Evolutionary conservation across 345 rosid species (phyloP), one percentile per base, ranked within the genome.

Genomic region (Camelina hispida): DNA sequence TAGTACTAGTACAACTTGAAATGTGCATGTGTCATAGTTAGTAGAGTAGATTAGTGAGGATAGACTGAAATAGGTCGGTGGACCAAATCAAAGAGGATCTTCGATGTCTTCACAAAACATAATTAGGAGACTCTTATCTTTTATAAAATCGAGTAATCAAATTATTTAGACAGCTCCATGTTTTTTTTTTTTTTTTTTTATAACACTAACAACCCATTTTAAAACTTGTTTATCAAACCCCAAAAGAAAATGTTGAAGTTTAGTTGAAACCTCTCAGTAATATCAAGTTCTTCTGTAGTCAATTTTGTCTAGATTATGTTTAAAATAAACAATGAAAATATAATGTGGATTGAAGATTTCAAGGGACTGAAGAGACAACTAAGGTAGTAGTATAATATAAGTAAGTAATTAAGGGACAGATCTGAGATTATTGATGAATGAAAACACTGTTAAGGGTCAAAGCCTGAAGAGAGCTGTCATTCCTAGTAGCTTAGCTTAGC

Each of bases 381-480:
- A 48, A 28, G 14, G 52, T 48, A 66, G n/a, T 34, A 34, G 9
- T 34, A 34, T 34, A 63, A 18, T 52, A n/a, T 20, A 28, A 47
- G 9, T 7, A 34, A 56, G 38, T 47, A 48, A 59, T 42, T 22
- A 75, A 75, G 62, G 51, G 62, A n/a, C 63, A 75, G 79, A 68
- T 68, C 69, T 75, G 23, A 17, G 78, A 56, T 65, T 44, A 53
- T 13, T 14, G 61, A 22, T 54, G 38, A 55, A 20, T 42, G 40
- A 30, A 13, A 34, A 7, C 32, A 60, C 17, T 68, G 54, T 28
- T 50, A 6, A 51, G 47, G 47, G 73, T 75, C 79, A 75, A 75
- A 59, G 62, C 54, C 25, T 75, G 69, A 40, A 68, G 62, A 68
- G 63, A 75, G 79, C 69, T 68, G 73, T 75, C 73, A 68, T 51